These are phyloP conservation scores for Schizosaccharomyces octosporus DNA, from an alignment of 805 yeast genomes.

Conservation along the genomic window DNA sequence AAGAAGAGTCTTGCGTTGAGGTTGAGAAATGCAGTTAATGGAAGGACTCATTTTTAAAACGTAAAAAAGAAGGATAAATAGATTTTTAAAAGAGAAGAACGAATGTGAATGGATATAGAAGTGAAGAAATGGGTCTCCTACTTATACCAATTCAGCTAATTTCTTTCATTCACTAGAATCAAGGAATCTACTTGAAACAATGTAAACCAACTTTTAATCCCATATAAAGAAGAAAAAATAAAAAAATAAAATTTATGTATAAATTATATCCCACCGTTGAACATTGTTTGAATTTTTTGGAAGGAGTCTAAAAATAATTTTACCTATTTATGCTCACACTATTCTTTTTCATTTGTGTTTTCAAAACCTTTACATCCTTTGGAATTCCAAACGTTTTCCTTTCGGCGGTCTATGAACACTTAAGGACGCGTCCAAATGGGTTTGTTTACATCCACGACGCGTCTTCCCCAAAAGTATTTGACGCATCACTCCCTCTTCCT, in stretches of 20 bases:
- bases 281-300: neutral
- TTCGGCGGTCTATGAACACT: too few species aligned
- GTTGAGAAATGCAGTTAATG: neutral
- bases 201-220: neutral
- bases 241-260: neutral
- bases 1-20: too few species aligned
- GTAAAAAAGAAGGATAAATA: neutral
- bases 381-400: too few species aligned
- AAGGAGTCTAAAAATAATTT: too few species aligned
- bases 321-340: too few species aligned
- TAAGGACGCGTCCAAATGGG: too few species aligned
- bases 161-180: neutral
- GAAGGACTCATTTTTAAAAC: neutral
- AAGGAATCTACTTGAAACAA: neutral
- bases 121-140: neutral
- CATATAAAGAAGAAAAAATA: neutral
- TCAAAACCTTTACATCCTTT: too few species aligned
- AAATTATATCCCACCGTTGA: neutral
- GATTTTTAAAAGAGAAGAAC: neutral
- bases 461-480: too few species aligned
- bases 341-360: too few species aligned
- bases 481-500: too few species aligned
- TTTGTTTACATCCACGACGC: too few species aligned
- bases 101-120: neutral
- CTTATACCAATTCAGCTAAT: neutral